Base-by-base conservation (phyloP, 169 alveolate genomes). In the Haemoproteus tartakovskyi region DNA sequence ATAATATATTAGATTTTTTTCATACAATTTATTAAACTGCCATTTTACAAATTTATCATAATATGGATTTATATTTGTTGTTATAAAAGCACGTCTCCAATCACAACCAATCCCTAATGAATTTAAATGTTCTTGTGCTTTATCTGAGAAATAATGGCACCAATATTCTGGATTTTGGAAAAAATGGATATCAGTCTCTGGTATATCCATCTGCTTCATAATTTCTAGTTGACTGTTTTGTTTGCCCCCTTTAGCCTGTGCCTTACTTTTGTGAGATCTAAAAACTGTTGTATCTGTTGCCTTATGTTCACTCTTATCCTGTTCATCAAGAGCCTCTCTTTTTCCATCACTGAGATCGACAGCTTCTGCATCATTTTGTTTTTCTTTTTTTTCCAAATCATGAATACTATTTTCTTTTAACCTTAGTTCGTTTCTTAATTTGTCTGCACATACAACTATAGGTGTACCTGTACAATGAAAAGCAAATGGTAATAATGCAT, bases 391-490 rank as follows among this genome's bases (percentile, higher is more conserved):
- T 33, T 33, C 43, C 9, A 6, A 9, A 6, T 33, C 9, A 6
- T 33, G 11, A 33, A 40, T 11, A 38, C 43, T 5, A 47, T 46
- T n/a, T 47, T 29, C 11, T 47, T 62, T 1, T 60, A 38, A 9
- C 14, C 62, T 74, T 21, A 95, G 64, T 81, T 96, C 99, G 41
- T 87, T 85, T 62, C 87, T 88, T 5, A 95, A 86, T 79, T 90
- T 95, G 60, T 91, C 95, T 0, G 99, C 99, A 38, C 98, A 95
- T 2, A 99, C 99, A 63, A 94, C 93, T 3, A 96, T 96, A 12
- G 99, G 99, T 98, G 96, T 87, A 60, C 99, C 99, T 0, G 99
- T 97, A 89, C 99, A 96, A 88, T 98, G 99, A 81, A 98, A 96
- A 14, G 97, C 98, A 63, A 97, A 96, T 8, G 99, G 99, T 87